These are phyloP conservation scores for Fusarium sp. DNA, from an alignment of 2,329 filamentous ascomycete species.

Conservation along the genomic window DNA sequence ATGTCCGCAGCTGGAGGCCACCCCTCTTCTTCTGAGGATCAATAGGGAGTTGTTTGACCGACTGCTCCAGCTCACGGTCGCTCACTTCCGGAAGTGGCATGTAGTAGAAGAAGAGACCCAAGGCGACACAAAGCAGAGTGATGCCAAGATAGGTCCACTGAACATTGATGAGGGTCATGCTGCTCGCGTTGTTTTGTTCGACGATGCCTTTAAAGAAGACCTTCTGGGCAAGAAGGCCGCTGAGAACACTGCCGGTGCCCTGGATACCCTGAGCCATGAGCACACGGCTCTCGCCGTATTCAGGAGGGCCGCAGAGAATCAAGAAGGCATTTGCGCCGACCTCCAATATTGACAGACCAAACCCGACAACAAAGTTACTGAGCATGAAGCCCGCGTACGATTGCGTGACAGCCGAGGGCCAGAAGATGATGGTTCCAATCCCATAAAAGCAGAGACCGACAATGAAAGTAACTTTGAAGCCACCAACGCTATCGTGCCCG, in stretches of 20 bases:
- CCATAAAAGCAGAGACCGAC: constrained; percentile 79
- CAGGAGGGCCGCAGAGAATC: constrained; percentile 74
- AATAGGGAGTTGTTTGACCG: constrained; percentile 58
- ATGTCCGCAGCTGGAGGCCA: constrained; percentile 63
- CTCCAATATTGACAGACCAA: constrained; percentile 79
- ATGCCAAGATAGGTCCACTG: constrained; percentile 90
- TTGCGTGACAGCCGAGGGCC: constrained; percentile 78
- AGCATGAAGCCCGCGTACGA: constrained; percentile 83
- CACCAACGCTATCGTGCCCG: constrained; percentile 60
- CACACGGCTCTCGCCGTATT: constrained; percentile 78
- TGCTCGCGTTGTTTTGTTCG: constrained; percentile 39
- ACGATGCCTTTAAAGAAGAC: constrained; percentile 75
- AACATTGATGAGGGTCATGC: constrained; percentile 71
- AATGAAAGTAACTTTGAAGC: constrained; percentile 84
- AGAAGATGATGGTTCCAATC: constrained; percentile 83
- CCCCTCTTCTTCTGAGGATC: constrained; percentile 60
- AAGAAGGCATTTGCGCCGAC: constrained; percentile 82
- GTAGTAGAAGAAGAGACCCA: constrained; percentile 75
- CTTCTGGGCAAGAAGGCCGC: constrained; percentile 75
- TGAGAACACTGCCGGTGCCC: constrained; percentile 76
- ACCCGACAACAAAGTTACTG: constrained; percentile 77
- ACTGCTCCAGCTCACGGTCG: constrained; percentile 62
- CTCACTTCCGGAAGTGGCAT: constrained; percentile 71
- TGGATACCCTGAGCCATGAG: constrained; percentile 80
- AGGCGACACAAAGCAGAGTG: constrained; percentile 74